Conservation (phyloP, 306 rosid species). For the Senna tora region DNA sequence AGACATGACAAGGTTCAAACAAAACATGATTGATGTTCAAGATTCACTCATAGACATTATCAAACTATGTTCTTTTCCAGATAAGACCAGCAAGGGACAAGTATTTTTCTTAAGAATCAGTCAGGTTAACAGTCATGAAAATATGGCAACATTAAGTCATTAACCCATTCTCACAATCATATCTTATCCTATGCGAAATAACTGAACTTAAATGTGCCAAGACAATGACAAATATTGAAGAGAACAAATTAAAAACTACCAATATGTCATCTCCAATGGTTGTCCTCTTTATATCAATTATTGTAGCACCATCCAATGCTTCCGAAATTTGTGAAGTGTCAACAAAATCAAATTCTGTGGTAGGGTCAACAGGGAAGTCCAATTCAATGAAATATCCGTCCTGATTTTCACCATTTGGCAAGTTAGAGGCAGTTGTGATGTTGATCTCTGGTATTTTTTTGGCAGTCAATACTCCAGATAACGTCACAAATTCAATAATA, state of each 20-base stretch:
- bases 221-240: neutral
- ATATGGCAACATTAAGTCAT: neutral
- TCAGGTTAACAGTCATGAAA: neutral
- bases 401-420: slow-evolving; percentile 31
- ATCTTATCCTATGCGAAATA: neutral
- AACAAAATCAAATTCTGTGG: slow-evolving; percentile 36
- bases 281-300: slow-evolving; percentile 52
- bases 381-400: slow-evolving; percentile 51
- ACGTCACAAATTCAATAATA: slow-evolving; percentile 61
- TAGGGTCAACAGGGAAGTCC: slow-evolving; percentile 52
- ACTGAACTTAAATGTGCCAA: neutral
- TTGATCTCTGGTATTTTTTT: slow-evolving; percentile 36
- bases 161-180: neutral
- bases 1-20: slow-evolving; percentile 25
- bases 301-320: slow-evolving; percentile 55
- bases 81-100: slow-evolving; percentile 7
- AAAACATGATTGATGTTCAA: slow-evolving; percentile 21
- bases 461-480: slow-evolving; percentile 67
- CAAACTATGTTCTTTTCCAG: slow-evolving; percentile 1
- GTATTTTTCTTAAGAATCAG: slow-evolving; percentile 10
- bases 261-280: slow-evolving; percentile 43
- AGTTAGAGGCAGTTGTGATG: slow-evolving; percentile 21
- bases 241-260: slow-evolving; percentile 46
- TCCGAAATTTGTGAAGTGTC: slow-evolving; percentile 46
- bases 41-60: neutral